These are phyloP conservation scores for Beauveria bassiana DNA, from an alignment of 2,329 filamentous ascomycete species.

Conservation along the genomic window DNA sequence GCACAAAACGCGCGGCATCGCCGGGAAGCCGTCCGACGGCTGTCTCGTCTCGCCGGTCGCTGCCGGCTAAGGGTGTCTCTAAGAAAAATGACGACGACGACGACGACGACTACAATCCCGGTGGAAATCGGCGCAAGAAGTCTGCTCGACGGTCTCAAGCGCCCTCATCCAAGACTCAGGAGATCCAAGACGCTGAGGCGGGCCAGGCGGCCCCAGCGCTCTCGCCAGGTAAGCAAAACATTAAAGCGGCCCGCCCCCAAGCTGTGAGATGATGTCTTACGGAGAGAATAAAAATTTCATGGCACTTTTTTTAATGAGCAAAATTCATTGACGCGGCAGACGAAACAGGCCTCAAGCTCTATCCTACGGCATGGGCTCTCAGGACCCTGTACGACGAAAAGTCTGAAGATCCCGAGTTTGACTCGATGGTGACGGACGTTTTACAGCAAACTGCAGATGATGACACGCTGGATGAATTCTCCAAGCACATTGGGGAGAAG, in stretches of 20 bases:
- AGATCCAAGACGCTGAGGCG: slow-evolving; percentile 10
- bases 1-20: slow-evolving; percentile 12
- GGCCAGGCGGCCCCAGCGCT: slow-evolving; percentile 4
- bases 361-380: slow-evolving; percentile 55
- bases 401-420: slow-evolving; percentile 40
- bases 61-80: slow-evolving; percentile 16
- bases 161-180: slow-evolving; percentile 13
- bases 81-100: slow-evolving; percentile 32
- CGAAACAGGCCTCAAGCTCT: slow-evolving; percentile 47
- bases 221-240: slow-evolving; percentile 9
- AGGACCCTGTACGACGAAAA: slow-evolving; percentile 54
- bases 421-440: slow-evolving; percentile 50
- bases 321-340: slow-evolving; percentile 49
- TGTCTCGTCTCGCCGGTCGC: slow-evolving; percentile 19
- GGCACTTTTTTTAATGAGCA: slow-evolving; percentile 28
- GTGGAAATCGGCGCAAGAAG: slow-evolving; percentile 25
- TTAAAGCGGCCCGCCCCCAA: background rate
- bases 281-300: background rate
- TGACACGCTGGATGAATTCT: slow-evolving; percentile 44
- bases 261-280: background rate
- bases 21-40: background rate
- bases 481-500: slow-evolving; percentile 40
- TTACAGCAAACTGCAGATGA: slow-evolving; percentile 49
- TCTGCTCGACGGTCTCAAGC: background rate
- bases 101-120: slow-evolving; percentile 38